Conservation (phyloP, 2,329 filamentous ascomycete genomes). For the Colletotrichum eleusines region DNA sequence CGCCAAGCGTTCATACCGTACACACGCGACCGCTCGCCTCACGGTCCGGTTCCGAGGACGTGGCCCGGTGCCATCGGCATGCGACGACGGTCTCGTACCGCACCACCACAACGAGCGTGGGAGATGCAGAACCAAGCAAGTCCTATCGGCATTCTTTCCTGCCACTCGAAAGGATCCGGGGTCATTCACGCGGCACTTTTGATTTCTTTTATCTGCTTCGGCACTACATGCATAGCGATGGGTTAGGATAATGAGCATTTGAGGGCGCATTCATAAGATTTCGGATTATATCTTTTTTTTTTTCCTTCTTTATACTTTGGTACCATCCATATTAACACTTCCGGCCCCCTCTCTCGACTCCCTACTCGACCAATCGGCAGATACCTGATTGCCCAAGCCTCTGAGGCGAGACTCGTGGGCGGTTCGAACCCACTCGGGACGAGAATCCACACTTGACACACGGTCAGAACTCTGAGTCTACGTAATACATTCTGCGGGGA, state of each 20-base stretch:
- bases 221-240: conserved; percentile 42
- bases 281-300: neutral
- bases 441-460: conserved; percentile 8
- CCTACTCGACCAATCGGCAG: neutral
- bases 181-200: conserved; percentile 11
- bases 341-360: neutral
- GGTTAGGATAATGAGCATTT: conserved; percentile 34
- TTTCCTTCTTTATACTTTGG: neutral
- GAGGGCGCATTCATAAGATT: conserved; percentile 27
- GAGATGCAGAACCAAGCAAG: conserved; percentile 27
- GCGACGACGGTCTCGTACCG: conserved; percentile 20
- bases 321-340: no score
- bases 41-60: conserved; percentile 33
- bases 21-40: conserved; percentile 7
- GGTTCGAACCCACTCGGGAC: conserved; percentile 4
- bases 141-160: conserved; percentile 5
- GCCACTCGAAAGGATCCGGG: conserved; percentile 12
- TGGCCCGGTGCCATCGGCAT: conserved; percentile 32
- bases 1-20: conserved; percentile 9
- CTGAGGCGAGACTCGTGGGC: neutral
- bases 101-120: conserved; percentile 3
- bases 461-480: conserved; percentile 24
- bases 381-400: neutral
- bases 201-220: conserved; percentile 23
- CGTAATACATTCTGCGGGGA: conserved; percentile 20